Conservation (phyloP, 2,329 filamentous ascomycete genomes). For the Phoma sp. region DNA sequence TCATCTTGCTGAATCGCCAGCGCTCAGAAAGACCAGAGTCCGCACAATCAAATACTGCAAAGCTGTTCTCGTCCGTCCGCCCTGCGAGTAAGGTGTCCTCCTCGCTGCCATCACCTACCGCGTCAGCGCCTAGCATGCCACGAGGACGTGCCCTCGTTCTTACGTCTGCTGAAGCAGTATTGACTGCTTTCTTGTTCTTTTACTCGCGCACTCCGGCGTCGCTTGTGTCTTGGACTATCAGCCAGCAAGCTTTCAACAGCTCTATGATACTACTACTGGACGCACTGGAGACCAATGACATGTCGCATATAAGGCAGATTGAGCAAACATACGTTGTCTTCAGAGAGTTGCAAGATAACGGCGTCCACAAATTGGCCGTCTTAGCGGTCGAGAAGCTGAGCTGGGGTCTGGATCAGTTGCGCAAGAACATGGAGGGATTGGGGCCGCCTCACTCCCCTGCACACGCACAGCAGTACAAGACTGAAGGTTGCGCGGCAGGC, state of each 20-base stretch:
- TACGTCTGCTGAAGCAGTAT: conserved; percentile 49
- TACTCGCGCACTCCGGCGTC: conserved; percentile 51
- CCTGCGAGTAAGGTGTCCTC: conserved; percentile 20
- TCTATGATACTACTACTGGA: conserved; percentile 57
- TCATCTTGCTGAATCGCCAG: conserved; percentile 57
- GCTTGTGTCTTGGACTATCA: conserved; percentile 56
- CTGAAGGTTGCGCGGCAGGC: conserved; percentile 15
- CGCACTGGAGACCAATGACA: conserved; percentile 50
- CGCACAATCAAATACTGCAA: not conserved
- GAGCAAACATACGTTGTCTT: conserved; percentile 53
- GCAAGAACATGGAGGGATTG: conserved; percentile 17
- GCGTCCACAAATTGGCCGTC: conserved; percentile 54
- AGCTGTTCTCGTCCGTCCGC: conserved; percentile 17
- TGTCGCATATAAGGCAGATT: conserved; percentile 41
- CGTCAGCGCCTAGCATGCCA: conserved; percentile 25
- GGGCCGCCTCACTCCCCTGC: conserved; percentile 3
- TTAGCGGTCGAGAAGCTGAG: conserved; percentile 52
- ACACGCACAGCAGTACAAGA: conserved; percentile 17
- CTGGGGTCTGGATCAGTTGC: conserved; percentile 35
- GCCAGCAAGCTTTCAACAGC: conserved; percentile 58
- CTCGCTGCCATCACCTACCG: conserved; percentile 21
- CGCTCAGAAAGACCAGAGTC: conserved; percentile 34
- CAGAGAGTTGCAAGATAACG: conserved; percentile 49
- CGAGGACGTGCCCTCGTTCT: conserved; percentile 52
- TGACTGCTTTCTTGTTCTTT: conserved; percentile 56